These are phyloP conservation scores for Irpex rosettiformis DNA, from an alignment of 1,284 basidiomycete genomes.

Conservation along the genomic window DNA sequence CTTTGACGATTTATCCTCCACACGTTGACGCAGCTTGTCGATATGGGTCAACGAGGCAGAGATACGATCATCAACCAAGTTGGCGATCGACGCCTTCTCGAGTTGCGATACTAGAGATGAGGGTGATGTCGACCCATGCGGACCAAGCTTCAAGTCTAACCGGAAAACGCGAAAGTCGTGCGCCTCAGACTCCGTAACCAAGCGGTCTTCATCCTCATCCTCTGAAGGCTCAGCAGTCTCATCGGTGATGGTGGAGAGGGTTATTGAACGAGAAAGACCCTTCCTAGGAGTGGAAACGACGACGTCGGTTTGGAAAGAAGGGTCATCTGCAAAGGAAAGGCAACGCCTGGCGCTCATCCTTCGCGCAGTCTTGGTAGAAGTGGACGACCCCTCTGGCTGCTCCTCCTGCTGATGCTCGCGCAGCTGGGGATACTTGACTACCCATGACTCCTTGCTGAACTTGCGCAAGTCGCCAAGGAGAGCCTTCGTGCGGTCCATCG, in stretches of 20 bases:
- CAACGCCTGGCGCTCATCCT: conserved; percentile 55
- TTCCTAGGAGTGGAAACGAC: conserved; percentile 48
- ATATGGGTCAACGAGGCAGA: conserved; percentile 78
- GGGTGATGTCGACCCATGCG: conserved; percentile 65
- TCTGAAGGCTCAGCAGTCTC: conserved; percentile 28
- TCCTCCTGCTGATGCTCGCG: conserved; percentile 38
- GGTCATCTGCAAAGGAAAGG: conserved; percentile 82
- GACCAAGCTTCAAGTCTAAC: conserved; percentile 90
- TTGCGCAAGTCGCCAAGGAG: conserved; percentile 72
- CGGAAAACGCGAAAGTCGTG: conserved; percentile 83
- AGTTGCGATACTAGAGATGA: conserved; percentile 86
- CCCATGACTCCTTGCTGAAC: conserved; percentile 87
- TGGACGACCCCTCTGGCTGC: conserved; percentile 23
- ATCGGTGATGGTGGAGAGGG: conserved; percentile 51
- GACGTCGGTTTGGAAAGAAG: conserved; percentile 63
- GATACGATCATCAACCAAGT: conserved; percentile 87
- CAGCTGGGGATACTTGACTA: conserved; percentile 82
- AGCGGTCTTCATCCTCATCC: conserved; percentile 36
- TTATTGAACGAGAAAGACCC: conserved; percentile 52
- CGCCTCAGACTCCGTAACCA: conserved; percentile 38
- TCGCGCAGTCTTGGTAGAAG: conserved; percentile 24
- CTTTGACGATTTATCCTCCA: conserved; percentile 91
- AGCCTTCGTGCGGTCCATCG: conserved; percentile 68
- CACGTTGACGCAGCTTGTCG: conserved; percentile 80
- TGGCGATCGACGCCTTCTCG: conserved; percentile 91